Base-by-base conservation (phyloP, 2,329 filamentous ascomycete genomes). In the Onygenales sp. region DNA sequence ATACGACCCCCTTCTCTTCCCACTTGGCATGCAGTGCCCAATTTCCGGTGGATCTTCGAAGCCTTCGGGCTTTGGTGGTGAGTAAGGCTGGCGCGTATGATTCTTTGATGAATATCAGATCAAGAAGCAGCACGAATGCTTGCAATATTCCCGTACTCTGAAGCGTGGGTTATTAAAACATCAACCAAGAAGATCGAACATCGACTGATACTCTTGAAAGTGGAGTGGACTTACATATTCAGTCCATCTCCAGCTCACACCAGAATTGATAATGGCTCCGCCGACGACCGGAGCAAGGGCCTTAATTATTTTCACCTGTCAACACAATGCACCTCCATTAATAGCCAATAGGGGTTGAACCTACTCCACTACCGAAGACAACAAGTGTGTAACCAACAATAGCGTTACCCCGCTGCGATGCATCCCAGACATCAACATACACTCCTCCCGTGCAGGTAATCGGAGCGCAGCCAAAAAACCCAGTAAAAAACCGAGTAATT, bases 401-500 rank as follows among this genome's bases (percentile, higher is more conserved):
- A 17, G 69, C 70, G 11, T 67, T 57, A 48, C 83, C 85, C 54
- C 85, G 74, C 59, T 81, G 68, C 2, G 78, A 75, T 0, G 84
- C 75, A 0, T 75, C 68, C 69, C 76, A 87, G 31, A 88, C 71
- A 66, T 88, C 85, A 27, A 79, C 81, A 4, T 88, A 62, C 0
- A 87, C 84, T 32, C 84, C 84, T 2, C 84, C 84, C 0, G 83
- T 86, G 58, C 85, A 86, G 0, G 83, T 87, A 0, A 88, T 77
- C 0, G 84, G 83, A 0, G 84, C 83, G 0, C 78, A 79, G 9
- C 79, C 78, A 57, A 85, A 85, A 53, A 85, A 77, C 0, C 78
- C 83, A 2, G 77, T 74, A 54, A 84, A 84, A 67, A 87, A 86
- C 0, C 84, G 74, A 0, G 81, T 83, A 27, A 86, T 63, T 70